A percentile compares a stretch with the other conserved stretches of the same genome.
Conservation (phyloP, 345 rosid species). For the Psidium guajava region DNA sequence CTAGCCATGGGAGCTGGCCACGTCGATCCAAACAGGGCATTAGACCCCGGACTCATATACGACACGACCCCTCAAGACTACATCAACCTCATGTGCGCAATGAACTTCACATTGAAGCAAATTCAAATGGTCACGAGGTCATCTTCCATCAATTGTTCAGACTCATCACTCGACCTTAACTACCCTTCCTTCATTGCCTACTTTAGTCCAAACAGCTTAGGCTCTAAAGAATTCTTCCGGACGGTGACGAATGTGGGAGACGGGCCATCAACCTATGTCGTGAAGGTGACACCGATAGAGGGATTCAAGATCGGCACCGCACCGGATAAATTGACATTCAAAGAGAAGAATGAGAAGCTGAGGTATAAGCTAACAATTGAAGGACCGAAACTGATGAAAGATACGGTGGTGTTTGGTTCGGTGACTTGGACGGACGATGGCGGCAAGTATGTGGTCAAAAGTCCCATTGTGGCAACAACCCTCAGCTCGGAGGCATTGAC, state of each 20-base stretch:
- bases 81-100: slow-evolving; percentile 29
- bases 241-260: slow-evolving; percentile 49
- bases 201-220: neutral
- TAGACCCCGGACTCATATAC: slow-evolving; percentile 48
- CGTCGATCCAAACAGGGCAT: slow-evolving; percentile 38
- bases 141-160: slow-evolving; percentile 21
- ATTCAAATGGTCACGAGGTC: slow-evolving; percentile 35
- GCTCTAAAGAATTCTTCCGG: slow-evolving; percentile 21
- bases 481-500: neutral
- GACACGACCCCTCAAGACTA: slow-evolving; percentile 32
- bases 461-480: slow-evolving; percentile 33
- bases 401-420: slow-evolving; percentile 16
- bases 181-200: slow-evolving; percentile 51
- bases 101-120: slow-evolving; percentile 30
- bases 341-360: slow-evolving; percentile 25
- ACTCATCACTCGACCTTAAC: slow-evolving; percentile 33
- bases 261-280: slow-evolving; percentile 17
- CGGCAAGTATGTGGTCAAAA: slow-evolving; percentile 27
- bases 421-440: slow-evolving; percentile 35
- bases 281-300: slow-evolving; percentile 8
- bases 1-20: slow-evolving; percentile 51
- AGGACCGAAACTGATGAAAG: slow-evolving; percentile 9
- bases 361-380: slow-evolving; percentile 26
- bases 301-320: slow-evolving; percentile 18
- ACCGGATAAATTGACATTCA: slow-evolving; percentile 32